A percentile compares a stretch with the other conserved stretches of the same genome.
phyloP scores from a whole-genome alignment of 2,329 filamentous ascomycete species.

The Scopulariopsis brevicaulis region DNA sequence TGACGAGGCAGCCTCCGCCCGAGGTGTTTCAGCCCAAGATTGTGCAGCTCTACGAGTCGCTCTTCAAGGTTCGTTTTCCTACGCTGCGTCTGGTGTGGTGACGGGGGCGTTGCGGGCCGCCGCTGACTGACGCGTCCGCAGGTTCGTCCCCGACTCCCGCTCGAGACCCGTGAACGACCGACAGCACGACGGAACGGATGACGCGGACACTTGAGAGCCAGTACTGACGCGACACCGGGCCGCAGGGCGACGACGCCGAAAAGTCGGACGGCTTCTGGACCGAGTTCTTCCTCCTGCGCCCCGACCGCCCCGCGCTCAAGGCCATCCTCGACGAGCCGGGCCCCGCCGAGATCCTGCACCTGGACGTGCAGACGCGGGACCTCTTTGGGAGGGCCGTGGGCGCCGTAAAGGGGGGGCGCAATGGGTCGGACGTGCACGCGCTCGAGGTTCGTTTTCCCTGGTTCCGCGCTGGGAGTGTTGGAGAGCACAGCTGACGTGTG shows the following conservation, averaged over 20 bases:
- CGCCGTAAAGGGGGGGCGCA: constrained; percentile 47
- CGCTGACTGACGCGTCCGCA: too few species aligned
- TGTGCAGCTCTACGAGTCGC: constrained; percentile 72
- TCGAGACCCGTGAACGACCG: too few species aligned
- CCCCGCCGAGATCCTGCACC: constrained; percentile 63
- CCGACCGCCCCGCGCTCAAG: constrained; percentile 60
- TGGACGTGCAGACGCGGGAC: constrained; percentile 68
- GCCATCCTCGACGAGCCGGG: constrained; percentile 57
- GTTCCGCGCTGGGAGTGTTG: neutral
- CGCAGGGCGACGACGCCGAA: constrained; percentile 59
- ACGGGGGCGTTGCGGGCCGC: neutral
- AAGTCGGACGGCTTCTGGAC: constrained; percentile 88
- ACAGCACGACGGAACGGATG: too few species aligned
- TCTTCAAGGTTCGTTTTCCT: constrained; percentile 53
- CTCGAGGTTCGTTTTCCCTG: constrained; percentile 57
- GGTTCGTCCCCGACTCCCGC: neutral
- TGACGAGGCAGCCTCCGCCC: constrained; percentile 84
- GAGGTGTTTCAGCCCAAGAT: constrained; percentile 92
- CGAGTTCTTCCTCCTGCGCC: constrained; percentile 85
- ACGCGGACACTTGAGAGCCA: constrained; percentile 8
- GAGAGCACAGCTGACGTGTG: neutral
- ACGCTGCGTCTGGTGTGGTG: too few species aligned
- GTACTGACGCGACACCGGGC: constrained; percentile 1
- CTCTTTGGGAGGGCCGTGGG: constrained; percentile 66
- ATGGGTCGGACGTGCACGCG: constrained; percentile 57